Conservation (phyloP, 176 grass and related monocot genomes). For the Hordeum vulgare region DNA sequence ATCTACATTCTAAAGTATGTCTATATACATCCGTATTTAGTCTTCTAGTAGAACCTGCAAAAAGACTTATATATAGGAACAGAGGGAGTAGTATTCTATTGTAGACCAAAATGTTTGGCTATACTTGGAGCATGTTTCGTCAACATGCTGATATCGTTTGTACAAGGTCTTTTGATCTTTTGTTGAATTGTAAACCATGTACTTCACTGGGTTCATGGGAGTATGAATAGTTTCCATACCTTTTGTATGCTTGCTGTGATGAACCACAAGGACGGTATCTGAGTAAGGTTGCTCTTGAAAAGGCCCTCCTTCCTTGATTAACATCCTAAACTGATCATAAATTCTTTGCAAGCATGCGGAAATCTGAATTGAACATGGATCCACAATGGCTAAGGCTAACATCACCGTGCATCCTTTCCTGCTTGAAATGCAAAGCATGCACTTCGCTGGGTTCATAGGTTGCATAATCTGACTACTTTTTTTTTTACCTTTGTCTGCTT, state of each 20-base stretch:
- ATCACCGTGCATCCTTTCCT: neutral
- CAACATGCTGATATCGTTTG: neutral
- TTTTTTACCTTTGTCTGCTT: neutral
- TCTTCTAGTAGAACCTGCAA: too few species aligned
- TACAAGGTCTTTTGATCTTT: neutral
- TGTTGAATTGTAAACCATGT: too few species aligned
- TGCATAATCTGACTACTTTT: neutral
- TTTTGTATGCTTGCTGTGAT: neutral
- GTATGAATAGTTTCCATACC: too few species aligned
- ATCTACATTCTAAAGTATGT: too few species aligned
- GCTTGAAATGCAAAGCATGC: too few species aligned
- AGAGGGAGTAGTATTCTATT: neutral
- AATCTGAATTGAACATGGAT: neutral
- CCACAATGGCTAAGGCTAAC: neutral
- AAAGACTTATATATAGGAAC: too few species aligned
- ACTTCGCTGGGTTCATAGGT: neutral
- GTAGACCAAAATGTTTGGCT: neutral
- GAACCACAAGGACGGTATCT: slow-evolving; percentile 13
- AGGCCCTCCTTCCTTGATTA: neutral
- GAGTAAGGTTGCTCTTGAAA: neutral
- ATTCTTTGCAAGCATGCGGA: too few species aligned
- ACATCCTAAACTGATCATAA: neutral
- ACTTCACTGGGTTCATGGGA: too few species aligned
- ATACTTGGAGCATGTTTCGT: neutral
- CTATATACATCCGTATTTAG: too few species aligned